These are phyloP conservation scores for Phaeosphaeriaceae sp. DNA, from an alignment of 2,329 filamentous ascomycete species.

Conservation along the genomic window DNA sequence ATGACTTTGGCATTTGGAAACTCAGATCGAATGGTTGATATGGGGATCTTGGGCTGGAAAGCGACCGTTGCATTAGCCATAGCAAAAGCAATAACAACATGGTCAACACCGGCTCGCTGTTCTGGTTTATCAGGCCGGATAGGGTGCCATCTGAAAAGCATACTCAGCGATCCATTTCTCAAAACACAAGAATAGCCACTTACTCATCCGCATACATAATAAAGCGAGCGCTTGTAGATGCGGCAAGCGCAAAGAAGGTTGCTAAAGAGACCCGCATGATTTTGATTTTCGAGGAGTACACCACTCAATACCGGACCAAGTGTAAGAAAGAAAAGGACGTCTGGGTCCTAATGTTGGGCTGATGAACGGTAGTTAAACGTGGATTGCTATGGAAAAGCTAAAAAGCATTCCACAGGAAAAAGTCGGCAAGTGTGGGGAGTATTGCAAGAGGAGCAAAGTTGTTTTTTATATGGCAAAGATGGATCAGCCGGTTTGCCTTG, in stretches of 20 bases:
- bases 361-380: background rate
- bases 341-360: background rate
- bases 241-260: slow-evolving; percentile 17
- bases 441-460: background rate
- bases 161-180: background rate
- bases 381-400: slow-evolving; percentile 8
- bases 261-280: slow-evolving; percentile 31
- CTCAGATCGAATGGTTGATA: slow-evolving; percentile 59
- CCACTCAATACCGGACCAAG: slow-evolving; percentile 1
- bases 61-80: slow-evolving; percentile 51
- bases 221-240: slow-evolving; percentile 32
- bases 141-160: slow-evolving; percentile 38
- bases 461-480: background rate
- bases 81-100: slow-evolving; percentile 46
- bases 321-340: background rate
- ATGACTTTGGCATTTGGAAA: slow-evolving; percentile 68
- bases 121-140: slow-evolving; percentile 30
- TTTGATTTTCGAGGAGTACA: background rate
- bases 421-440: background rate
- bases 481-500: background rate
- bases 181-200: slow-evolving; percentile 10
- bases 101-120: slow-evolving; percentile 44
- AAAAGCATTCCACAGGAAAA: slow-evolving; percentile 8
- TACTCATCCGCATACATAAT: slow-evolving; percentile 44
- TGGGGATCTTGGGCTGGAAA: slow-evolving; percentile 61